These are phyloP conservation scores for Diversispora epigaea DNA, from an alignment of 192 early-diverging fungal species.

Conservation along the genomic window DNA sequence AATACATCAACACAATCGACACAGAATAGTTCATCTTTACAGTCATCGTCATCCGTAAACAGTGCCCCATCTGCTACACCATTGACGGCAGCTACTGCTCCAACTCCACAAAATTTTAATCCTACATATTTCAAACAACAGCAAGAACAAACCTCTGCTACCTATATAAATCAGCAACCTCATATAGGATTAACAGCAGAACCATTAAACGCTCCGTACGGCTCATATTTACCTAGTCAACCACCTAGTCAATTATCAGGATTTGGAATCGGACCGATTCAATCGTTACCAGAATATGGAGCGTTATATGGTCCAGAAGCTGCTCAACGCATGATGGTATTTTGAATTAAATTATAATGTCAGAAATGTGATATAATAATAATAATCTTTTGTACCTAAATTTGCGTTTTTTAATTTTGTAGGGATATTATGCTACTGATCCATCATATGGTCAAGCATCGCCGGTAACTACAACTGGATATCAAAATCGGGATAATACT, in stretches of 20 bases:
- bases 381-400: too few species aligned
- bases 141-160: constrained; percentile 42
- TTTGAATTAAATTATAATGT: constrained; percentile 39
- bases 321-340: constrained; percentile 64
- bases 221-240: constrained; percentile 51
- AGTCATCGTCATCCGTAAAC: constrained; percentile 8
- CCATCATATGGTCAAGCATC: constrained; percentile 60
- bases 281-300: constrained; percentile 52
- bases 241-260: constrained; percentile 52
- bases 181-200: constrained; percentile 50
- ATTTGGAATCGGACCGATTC: constrained; percentile 58
- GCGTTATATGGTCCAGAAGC: constrained; percentile 66
- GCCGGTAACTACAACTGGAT: constrained; percentile 52
- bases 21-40: too few species aligned
- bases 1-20: neutral
- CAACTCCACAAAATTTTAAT: constrained; percentile 29
- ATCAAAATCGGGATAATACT: constrained; percentile 50
- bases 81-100: constrained; percentile 6
- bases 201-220: constrained; percentile 51
- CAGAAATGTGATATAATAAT: neutral
- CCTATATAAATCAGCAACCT: constrained; percentile 56
- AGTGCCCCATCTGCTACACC: constrained; percentile 23
- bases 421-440: constrained; percentile 45
- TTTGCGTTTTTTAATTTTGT: constrained; percentile 7
- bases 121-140: constrained; percentile 31